Conservation (phyloP, 495 filamentous ascomycete species). For the Talaromyces proteolyticus region DNA sequence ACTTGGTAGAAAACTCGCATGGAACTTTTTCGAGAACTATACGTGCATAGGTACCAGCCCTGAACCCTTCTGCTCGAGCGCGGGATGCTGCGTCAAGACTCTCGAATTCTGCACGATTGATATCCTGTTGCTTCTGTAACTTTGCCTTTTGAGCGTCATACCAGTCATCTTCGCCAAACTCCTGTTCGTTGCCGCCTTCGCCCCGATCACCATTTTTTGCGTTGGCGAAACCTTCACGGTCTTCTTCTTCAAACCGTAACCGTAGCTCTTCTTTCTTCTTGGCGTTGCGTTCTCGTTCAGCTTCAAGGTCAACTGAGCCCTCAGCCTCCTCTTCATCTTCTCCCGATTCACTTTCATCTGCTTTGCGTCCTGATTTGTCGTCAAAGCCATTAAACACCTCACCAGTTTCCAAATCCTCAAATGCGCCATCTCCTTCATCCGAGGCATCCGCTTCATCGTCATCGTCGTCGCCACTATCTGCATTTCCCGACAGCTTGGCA, state of each 20-base stretch:
- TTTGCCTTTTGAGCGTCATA: slow-evolving; percentile 94
- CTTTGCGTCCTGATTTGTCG: slow-evolving; percentile 27
- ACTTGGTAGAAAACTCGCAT: slow-evolving; percentile 84
- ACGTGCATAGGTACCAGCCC: slow-evolving; percentile 89
- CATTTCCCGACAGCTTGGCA: slow-evolving; percentile 48
- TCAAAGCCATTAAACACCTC: slow-evolving; percentile 47
- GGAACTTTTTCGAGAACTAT: slow-evolving; percentile 84
- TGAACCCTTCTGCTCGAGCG: slow-evolving; percentile 78
- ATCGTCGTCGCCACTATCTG: slow-evolving; percentile 34
- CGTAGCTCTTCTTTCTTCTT: slow-evolving; percentile 89
- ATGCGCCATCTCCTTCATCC: slow-evolving; percentile 81
- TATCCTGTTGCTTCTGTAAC: slow-evolving; percentile 87
- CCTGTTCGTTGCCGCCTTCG: slow-evolving; percentile 52
- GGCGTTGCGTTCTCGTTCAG: slow-evolving; percentile 87
- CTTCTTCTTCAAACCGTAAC: slow-evolving; percentile 93
- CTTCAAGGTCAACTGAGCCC: slow-evolving; percentile 52
- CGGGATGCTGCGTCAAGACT: slow-evolving; percentile 74
- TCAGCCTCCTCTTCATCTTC: slow-evolving; percentile 22
- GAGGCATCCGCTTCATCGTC: slow-evolving; percentile 40
- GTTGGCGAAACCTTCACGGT: slow-evolving; percentile 86
- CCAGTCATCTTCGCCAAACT: slow-evolving; percentile 98
- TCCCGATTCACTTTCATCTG: too few relatives aligned
- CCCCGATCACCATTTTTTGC: slow-evolving; percentile 66
- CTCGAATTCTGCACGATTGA: slow-evolving; percentile 91
- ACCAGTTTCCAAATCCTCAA: slow-evolving; percentile 82